A percentile compares a stretch with the other conserved stretches of the same genome.
These are phyloP conservation scores for Penicillium vulpinum DNA, from an alignment of 2,329 filamentous ascomycete genomes.

Conservation along the genomic window DNA sequence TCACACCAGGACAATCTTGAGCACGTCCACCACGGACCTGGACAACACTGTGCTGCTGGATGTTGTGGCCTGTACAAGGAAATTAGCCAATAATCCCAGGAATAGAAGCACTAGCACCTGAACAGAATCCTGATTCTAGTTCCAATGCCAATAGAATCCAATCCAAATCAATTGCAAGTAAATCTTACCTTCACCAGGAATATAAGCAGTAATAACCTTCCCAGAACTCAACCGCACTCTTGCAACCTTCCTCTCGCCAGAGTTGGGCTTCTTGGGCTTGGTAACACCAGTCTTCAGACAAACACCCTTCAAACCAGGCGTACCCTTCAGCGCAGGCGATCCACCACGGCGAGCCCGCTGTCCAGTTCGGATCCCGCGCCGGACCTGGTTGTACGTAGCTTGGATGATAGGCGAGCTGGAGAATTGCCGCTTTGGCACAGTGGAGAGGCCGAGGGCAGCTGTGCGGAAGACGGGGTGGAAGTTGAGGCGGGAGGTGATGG, in stretches of 20 bases:
- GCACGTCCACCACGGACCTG: constrained; percentile 88
- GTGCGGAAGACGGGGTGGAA: constrained; percentile 35
- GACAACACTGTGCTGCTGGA: constrained; percentile 97
- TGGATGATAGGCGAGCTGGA: constrained; percentile 57
- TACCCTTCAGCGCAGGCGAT: constrained; percentile 75
- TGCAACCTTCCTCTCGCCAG: constrained; percentile 92
- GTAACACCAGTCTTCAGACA: constrained; percentile 91
- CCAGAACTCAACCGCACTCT: constrained; percentile 86
- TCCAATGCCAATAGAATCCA: background rate
- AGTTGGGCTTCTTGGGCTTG: constrained; percentile 98
- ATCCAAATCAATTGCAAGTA: constrained; percentile 23
- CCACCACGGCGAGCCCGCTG: constrained; percentile 82
- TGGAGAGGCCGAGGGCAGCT: constrained; percentile 18
- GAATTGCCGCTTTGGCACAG: constrained; percentile 49
- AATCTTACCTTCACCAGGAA: constrained; percentile 77
- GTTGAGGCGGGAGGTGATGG: constrained; percentile 21
- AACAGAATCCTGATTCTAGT: background rate
- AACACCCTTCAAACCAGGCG: constrained; percentile 89
- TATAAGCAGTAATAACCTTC: constrained; percentile 86
- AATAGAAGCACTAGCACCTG: background rate
- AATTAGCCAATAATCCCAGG: constrained; percentile 2
- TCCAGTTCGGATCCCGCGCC: constrained; percentile 72
- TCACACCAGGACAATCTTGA: constrained; percentile 98
- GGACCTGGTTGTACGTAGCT: constrained; percentile 73
- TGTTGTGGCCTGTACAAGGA: constrained; percentile 71